These are phyloP conservation scores for Tolypocladium ovalisporum DNA, from an alignment of 2,329 filamentous ascomycete genomes.

Conservation along the genomic window DNA sequence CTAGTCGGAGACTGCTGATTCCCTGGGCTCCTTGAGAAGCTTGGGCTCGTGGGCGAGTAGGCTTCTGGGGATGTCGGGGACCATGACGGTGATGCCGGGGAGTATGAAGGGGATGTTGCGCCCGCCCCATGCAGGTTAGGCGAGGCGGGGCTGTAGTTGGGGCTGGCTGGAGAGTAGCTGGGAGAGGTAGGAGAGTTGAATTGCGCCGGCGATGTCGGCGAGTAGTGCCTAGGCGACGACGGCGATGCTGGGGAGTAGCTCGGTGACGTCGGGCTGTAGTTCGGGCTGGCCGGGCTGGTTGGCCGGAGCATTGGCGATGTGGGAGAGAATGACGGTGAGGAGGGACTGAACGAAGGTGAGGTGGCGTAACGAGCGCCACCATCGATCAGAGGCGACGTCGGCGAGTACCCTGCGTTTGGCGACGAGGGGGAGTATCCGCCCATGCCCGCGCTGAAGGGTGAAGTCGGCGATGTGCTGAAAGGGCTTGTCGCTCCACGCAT, in stretches of 20 bases:
- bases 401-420: constrained; percentile 62
- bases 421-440: constrained; percentile 67
- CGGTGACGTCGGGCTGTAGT: constrained; percentile 55
- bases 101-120: constrained; percentile 51
- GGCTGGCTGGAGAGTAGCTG: constrained; percentile 59
- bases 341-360: constrained; percentile 53
- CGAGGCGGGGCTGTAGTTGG: constrained; percentile 61
- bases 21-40: constrained; percentile 44
- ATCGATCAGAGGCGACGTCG: constrained; percentile 58
- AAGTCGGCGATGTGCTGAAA: constrained; percentile 59
- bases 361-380: constrained; percentile 40
- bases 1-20: constrained; percentile 53
- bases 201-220: constrained; percentile 59
- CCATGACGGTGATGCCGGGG: constrained; percentile 64
- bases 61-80: constrained; percentile 61
- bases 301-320: constrained; percentile 48
- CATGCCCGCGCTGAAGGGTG: constrained; percentile 48
- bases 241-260: constrained; percentile 55
- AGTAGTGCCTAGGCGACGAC: constrained; percentile 45
- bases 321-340: constrained; percentile 53
- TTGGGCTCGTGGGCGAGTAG: constrained; percentile 54
- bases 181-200: constrained; percentile 70
- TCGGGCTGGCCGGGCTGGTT: constrained; percentile 44
- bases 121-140: constrained; percentile 36
- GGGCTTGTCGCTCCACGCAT: constrained; percentile 57